Conservation (phyloP, 1,284 basidiomycete genomes). For the Ceratobasidium sp. region DNA sequence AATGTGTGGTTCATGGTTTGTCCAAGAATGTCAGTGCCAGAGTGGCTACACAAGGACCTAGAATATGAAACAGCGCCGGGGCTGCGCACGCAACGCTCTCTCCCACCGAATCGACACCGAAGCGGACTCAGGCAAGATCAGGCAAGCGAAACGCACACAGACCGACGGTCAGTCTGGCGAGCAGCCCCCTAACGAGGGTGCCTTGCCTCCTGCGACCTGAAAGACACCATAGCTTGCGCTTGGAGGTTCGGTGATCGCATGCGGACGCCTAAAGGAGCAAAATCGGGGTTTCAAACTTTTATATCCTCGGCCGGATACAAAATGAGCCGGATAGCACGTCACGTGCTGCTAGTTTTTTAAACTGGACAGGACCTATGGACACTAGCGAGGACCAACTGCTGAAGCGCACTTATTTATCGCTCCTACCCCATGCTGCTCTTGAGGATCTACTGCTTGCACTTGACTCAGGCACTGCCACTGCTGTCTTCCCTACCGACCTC, state of each 20-base stretch:
- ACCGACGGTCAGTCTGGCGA: conserved; percentile 24
- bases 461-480: conserved; percentile 69
- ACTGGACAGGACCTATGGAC: background rate
- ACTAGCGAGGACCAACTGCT: conserved; percentile 49
- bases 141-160: background rate
- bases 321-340: background rate
- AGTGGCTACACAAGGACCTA: conserved; percentile 43
- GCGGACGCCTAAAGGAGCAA: conserved; percentile 37
- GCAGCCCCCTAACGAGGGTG: conserved; percentile 33
- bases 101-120: conserved; percentile 25
- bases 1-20: conserved; percentile 43
- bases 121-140: conserved; percentile 13
- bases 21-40: conserved; percentile 42
- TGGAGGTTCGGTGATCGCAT: conserved; percentile 42
- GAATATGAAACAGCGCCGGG: conserved; percentile 37
- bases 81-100: conserved; percentile 2
- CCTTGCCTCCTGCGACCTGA: conserved; percentile 42
- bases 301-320: conserved; percentile 14
- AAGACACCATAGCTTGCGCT: conserved; percentile 41
- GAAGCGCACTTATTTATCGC: conserved; percentile 72
- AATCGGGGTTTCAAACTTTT: background rate
- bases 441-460: conserved; percentile 79
- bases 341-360: background rate
- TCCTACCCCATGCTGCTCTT: conserved; percentile 71
- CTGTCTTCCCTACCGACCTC: conserved; percentile 75